Percentiles rank a stretch among this genome's conserved stretches.
Conservation (phyloP, 331 rosid species). For the Ulmus americana region DNA sequence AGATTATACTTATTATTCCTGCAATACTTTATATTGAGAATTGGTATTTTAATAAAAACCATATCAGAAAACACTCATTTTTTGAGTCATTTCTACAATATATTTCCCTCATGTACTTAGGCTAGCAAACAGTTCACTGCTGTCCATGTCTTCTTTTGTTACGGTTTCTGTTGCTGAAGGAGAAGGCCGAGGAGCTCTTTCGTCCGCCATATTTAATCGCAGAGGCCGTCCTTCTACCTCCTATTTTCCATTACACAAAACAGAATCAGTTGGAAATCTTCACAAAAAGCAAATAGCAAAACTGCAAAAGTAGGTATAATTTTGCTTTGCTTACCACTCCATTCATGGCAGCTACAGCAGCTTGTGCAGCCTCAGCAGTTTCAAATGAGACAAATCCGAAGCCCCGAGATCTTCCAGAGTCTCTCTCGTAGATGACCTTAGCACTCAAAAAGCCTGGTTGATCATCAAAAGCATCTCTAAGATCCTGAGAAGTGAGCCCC, state of each 20-base stretch:
- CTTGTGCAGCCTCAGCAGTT: constrained; percentile 50
- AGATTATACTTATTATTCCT: not conserved
- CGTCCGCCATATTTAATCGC: constrained; percentile 58
- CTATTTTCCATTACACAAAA: constrained; percentile 31
- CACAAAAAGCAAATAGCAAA: not conserved
- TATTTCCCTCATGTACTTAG: constrained; percentile 26
- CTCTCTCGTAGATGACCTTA: constrained; percentile 72
- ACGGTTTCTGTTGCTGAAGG: constrained; percentile 25
- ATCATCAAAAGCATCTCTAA: constrained; percentile 63
- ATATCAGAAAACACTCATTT: no score
- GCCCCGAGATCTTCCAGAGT: constrained; percentile 69
- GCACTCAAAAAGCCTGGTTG: constrained; percentile 88
- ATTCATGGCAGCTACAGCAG: constrained; percentile 64
- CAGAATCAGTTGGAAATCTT: not conserved
- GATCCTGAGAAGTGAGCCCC: constrained; percentile 66
- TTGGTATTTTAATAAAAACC: not conserved
- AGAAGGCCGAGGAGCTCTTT: constrained; percentile 32
- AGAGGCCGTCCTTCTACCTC: constrained; percentile 74
- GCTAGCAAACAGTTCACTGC: constrained; percentile 53
- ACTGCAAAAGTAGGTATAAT: not conserved
- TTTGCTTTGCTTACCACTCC: constrained; percentile 62
- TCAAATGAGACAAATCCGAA: constrained; percentile 76
- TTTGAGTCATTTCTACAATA: not conserved
- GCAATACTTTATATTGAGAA: not conserved
- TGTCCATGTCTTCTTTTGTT: constrained; percentile 31